A percentile compares a stretch with the other conserved stretches of the same genome.
phyloP scores from a whole-genome alignment of 345 rosid species.

The Geranium rotundifolium region DNA sequence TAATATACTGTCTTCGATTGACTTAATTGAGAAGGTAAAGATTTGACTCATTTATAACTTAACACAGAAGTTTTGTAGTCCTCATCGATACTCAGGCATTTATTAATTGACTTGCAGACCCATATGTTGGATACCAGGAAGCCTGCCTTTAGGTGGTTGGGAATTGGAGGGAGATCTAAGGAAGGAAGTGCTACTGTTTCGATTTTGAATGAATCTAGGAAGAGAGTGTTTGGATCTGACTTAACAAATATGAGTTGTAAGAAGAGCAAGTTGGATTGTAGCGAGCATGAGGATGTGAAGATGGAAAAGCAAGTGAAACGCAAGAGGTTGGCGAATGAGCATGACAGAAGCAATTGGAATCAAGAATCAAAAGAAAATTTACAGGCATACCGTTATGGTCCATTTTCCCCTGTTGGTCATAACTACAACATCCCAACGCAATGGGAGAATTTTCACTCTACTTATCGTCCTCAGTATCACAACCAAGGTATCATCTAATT shows the following conservation, averaged over 20 bases:
- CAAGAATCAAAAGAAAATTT: slow-evolving; percentile 23
- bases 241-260: slow-evolving; percentile 42
- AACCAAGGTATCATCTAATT: slow-evolving; percentile 44
- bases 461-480: slow-evolving; percentile 52
- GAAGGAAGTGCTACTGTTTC: slow-evolving; percentile 22
- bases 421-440: slow-evolving; percentile 23
- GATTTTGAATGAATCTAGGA: slow-evolving; percentile 30
- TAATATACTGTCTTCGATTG: slow-evolving; percentile 74
- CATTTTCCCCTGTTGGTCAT: slow-evolving; percentile 51
- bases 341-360: slow-evolving; percentile 20
- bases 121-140: slow-evolving; percentile 65
- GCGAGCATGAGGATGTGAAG: slow-evolving; percentile 20
- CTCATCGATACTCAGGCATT: slow-evolving; percentile 2
- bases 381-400: slow-evolving; percentile 59
- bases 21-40: slow-evolving; percentile 80
- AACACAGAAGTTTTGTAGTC: neutral
- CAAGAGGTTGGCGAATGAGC: slow-evolving; percentile 19
- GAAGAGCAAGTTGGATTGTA: slow-evolving; percentile 31
- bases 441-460: slow-evolving; percentile 52
- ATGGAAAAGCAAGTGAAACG: slow-evolving; percentile 23
- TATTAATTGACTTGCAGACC: slow-evolving; percentile 32
- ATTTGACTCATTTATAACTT: neutral
- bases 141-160: slow-evolving; percentile 90
- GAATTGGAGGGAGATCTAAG: slow-evolving; percentile 36
- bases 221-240: slow-evolving; percentile 71